Evolutionary conservation across 2,329 filamentous ascomycete genomes (phyloP).

Genomic region (Cyphellophora europaea): DNA sequence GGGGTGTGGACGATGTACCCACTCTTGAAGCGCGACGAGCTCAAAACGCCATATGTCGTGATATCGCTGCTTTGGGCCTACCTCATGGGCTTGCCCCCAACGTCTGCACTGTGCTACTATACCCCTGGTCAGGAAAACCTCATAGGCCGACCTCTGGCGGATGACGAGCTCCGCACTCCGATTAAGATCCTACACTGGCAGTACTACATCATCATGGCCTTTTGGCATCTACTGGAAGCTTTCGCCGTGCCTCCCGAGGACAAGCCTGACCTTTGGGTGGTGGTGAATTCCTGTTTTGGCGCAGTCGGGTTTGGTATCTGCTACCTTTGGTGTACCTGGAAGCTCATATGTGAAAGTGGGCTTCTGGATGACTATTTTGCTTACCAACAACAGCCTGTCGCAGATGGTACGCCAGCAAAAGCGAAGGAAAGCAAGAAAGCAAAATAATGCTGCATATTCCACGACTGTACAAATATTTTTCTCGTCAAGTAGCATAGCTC

Average conservation of each 20-base stretch:
- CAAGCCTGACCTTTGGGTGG: slow-evolving; percentile 92
- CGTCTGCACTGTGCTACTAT: slow-evolving; percentile 23
- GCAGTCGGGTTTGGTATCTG: slow-evolving; percentile 76
- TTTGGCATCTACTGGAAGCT: slow-evolving; percentile 71
- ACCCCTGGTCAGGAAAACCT: slow-evolving; percentile 15
- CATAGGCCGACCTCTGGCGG: slow-evolving; percentile 12
- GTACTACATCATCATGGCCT: slow-evolving; percentile 69
- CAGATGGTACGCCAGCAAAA: too few relatives aligned
- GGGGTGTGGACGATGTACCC: slow-evolving; percentile 93
- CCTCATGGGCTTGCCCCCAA: slow-evolving; percentile 75
- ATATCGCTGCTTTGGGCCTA: slow-evolving; percentile 85
- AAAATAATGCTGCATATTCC: too few relatives aligned
- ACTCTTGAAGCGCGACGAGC: slow-evolving; percentile 72
- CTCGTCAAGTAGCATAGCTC: too few relatives aligned
- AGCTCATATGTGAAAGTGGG: slow-evolving; percentile 29
- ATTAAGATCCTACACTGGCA: slow-evolving; percentile 62
- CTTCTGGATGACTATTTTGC: slow-evolving; percentile 14
- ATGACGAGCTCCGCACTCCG: slow-evolving; percentile 15
- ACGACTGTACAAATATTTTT: too few relatives aligned
- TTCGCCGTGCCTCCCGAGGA: slow-evolving; percentile 57
- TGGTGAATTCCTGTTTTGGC: slow-evolving; percentile 79
- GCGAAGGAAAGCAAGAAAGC: too few relatives aligned
- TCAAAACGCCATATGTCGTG: slow-evolving; percentile 75
- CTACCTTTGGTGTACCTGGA: slow-evolving; percentile 85
- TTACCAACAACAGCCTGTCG: slow-evolving; percentile 3